Conservation (phyloP, 208 protist genomes). For the Trypanosoma scelopori region DNA sequence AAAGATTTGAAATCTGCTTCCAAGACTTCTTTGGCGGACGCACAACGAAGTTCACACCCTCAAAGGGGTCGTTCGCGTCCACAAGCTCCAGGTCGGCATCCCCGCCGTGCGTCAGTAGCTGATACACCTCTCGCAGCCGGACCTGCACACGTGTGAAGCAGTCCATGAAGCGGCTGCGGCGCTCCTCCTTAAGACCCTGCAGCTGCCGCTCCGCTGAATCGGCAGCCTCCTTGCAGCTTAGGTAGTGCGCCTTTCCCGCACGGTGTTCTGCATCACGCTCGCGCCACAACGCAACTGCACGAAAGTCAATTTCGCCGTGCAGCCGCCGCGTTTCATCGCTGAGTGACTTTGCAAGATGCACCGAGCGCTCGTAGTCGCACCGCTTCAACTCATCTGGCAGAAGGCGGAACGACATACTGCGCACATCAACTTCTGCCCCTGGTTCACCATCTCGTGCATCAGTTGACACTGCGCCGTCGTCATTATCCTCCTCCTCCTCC, state of each 20-base stretch:
- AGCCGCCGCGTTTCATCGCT: conserved; percentile 86
- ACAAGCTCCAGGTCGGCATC: conserved; percentile 99
- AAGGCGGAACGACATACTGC: conserved; percentile 61
- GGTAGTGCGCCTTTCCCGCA: conserved; percentile 58
- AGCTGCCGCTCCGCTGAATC: conserved; percentile 76
- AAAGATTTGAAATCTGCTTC: conserved; percentile 99
- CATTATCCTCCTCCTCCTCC: conserved; percentile 8
- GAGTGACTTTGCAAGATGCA: conserved; percentile 86
- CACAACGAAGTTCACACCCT: conserved; percentile 98
- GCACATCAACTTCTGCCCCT: conserved; percentile 34
- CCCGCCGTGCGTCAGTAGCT: conserved; percentile 99
- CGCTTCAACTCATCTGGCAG: conserved; percentile 64
- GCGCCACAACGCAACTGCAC: conserved; percentile 95
- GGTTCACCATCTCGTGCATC: background rate
- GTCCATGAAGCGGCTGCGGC: conserved; percentile 97
- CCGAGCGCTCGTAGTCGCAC: conserved; percentile 82
- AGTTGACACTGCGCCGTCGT: background rate
- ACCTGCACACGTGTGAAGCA: conserved; percentile 97
- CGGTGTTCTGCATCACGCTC: conserved; percentile 88
- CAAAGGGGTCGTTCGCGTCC: conserved; percentile 98
- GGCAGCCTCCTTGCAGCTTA: conserved; percentile 49
- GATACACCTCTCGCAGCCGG: conserved; percentile 99
- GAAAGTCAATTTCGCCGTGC: conserved; percentile 91
- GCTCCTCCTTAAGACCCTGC: conserved; percentile 67
- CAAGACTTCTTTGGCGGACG: conserved; percentile 99